phyloP scores from a whole-genome alignment of 2,329 filamentous ascomycete species.

The Paradendryphiella salina region DNA sequence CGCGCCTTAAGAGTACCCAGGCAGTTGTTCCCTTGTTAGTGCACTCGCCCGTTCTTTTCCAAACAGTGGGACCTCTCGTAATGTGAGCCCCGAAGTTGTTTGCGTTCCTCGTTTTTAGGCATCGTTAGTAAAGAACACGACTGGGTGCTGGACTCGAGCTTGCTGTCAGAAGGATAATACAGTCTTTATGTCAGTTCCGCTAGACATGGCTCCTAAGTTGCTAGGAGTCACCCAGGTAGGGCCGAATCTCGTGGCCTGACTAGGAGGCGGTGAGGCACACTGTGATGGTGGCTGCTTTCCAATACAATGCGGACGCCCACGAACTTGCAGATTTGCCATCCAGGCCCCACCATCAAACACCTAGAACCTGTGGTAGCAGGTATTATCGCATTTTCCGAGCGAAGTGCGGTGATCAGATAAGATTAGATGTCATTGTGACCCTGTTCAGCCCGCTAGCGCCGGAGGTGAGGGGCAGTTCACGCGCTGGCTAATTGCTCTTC shows the following conservation, averaged over 20 bases:
- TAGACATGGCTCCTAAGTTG: too few species aligned
- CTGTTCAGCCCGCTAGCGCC: constrained; percentile 1
- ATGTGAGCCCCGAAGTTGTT: too few species aligned
- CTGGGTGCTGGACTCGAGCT: too few species aligned
- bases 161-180: too few species aligned
- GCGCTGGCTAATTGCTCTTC: not conserved
- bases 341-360: not conserved
- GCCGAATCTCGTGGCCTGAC: not conserved
- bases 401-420: constrained; percentile 19
- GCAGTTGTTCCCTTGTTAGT: too few species aligned
- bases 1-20: too few species aligned
- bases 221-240: too few species aligned
- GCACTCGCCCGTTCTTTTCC: too few species aligned
- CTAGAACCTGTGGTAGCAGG: not conserved
- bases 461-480: constrained; percentile 1
- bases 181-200: too few species aligned
- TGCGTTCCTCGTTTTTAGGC: too few species aligned
- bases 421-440: constrained; percentile 17
- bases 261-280: not conserved
- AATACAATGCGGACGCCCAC: not conserved
- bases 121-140: too few species aligned
- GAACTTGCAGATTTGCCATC: not conserved
- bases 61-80: too few species aligned
- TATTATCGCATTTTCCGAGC: not conserved
- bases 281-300: constrained; percentile 11